Conservation (phyloP, 148 eudicot genomes). For the Camellia lanceoleosa region DNA sequence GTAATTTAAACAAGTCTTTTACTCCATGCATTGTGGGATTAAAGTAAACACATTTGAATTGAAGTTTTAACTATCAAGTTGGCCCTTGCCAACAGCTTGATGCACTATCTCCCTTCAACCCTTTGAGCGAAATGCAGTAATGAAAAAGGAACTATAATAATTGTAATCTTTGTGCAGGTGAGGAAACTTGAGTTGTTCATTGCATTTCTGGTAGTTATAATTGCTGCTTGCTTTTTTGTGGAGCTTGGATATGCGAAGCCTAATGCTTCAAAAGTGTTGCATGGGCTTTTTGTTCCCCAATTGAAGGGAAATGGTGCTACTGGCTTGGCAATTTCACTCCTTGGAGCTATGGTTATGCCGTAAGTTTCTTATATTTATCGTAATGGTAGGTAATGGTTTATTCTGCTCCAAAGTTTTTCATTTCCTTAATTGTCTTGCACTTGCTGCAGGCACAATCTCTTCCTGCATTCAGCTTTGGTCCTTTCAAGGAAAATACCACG, state of each 20-base stretch:
- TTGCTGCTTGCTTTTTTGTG: constrained; percentile 78
- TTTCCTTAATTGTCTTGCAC: constrained; percentile 4
- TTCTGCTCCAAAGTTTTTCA: background rate
- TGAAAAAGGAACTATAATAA: background rate
- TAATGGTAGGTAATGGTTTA: background rate
- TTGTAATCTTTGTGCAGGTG: constrained; percentile 44
- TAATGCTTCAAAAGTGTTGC: constrained; percentile 59
- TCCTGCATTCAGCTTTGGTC: constrained; percentile 96
- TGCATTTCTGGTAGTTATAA: constrained; percentile 76
- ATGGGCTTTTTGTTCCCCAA: constrained; percentile 91
- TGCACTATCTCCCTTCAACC: too few species aligned
- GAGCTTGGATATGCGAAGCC: constrained; percentile 95
- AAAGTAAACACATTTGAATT: too few species aligned
- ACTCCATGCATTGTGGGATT: background rate
- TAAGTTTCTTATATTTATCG: constrained; percentile 37
- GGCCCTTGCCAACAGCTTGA: too few species aligned
- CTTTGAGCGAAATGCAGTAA: too few species aligned
- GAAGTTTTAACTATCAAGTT: background rate
- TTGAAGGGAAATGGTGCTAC: constrained; percentile 88
- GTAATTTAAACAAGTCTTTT: constrained; percentile 33
- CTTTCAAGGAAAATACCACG: constrained; percentile 96
- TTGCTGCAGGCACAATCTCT: constrained; percentile 88
- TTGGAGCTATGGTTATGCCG: constrained; percentile 99
- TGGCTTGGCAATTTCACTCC: constrained; percentile 88
- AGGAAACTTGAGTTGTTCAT: constrained; percentile 93